Percentiles rank a stretch among this genome's conserved stretches.
phyloP scores from a whole-genome alignment of 768 basidiomycete genomes.

The Chiua virens region DNA sequence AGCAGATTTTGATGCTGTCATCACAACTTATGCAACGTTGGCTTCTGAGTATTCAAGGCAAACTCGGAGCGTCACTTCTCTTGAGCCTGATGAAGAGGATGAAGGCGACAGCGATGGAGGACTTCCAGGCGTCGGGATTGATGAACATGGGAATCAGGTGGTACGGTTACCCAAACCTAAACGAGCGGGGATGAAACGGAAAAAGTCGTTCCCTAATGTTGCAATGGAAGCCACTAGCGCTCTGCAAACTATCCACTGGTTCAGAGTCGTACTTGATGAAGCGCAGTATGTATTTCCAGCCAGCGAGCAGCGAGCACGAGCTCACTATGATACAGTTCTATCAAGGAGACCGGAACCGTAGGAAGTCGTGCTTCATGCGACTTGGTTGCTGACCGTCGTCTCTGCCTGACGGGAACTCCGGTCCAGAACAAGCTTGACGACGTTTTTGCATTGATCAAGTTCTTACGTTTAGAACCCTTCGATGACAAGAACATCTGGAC shows the following conservation, averaged over 20 bases:
- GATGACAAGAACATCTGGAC: constrained; percentile 94
- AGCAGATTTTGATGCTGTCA: constrained; percentile 93
- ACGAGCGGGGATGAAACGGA: constrained; percentile 66
- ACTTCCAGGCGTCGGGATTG: constrained; percentile 59
- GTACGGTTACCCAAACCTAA: constrained; percentile 62
- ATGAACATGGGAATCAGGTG: constrained; percentile 65
- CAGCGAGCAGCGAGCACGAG: background rate
- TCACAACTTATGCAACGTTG: constrained; percentile 95
- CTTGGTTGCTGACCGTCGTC: constrained; percentile 86
- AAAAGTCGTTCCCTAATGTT: constrained; percentile 47
- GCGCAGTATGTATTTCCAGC: constrained; percentile 73
- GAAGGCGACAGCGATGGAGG: constrained; percentile 66
- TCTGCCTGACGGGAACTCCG: constrained; percentile 96
- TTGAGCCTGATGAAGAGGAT: constrained; percentile 67
- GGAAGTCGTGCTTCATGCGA: constrained; percentile 95
- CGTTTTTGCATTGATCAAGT: constrained; percentile 95
- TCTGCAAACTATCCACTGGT: constrained; percentile 95
- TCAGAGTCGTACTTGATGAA: constrained; percentile 90
- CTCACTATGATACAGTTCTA: constrained; percentile 58
- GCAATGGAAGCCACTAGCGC: constrained; percentile 65
- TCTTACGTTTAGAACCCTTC: constrained; percentile 87
- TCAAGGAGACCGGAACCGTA: constrained; percentile 94
- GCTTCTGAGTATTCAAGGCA: constrained; percentile 96
- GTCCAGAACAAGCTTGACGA: constrained; percentile 99
- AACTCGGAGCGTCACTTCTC: constrained; percentile 55